Conservation (phyloP, 768 basidiomycete species). For the Hygrophoropsis aurantiaca region DNA sequence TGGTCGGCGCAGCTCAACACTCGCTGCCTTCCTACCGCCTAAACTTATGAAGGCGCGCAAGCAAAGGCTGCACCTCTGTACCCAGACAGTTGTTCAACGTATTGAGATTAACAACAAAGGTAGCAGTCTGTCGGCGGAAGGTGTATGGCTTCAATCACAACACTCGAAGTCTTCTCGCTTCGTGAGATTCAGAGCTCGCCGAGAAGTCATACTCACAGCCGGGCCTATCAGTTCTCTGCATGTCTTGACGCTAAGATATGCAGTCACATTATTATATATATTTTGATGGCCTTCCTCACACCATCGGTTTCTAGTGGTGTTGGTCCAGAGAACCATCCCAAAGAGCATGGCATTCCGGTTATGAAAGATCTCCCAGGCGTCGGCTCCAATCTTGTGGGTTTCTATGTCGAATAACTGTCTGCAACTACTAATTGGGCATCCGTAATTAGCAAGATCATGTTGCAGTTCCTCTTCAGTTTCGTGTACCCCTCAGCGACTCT, state of each 20-base stretch:
- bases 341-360: conserved; percentile 22
- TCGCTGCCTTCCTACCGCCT: conserved; percentile 12
- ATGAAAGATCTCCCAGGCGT: conserved; percentile 33
- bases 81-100: conserved; percentile 5
- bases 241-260: conserved; percentile 37
- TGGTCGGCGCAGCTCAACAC: conserved; percentile 12
- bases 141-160: no score
- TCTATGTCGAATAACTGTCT: no score
- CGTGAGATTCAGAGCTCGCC: conserved; percentile 6
- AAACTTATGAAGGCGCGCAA: conserved; percentile 2
- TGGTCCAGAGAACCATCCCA: conserved; percentile 39
- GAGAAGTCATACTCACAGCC: conserved; percentile 32
- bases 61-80: conserved; percentile 13
- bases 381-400: conserved; percentile 30
- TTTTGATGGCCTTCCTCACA: not conserved
- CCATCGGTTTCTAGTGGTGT: conserved; percentile 33
- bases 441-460: conserved; percentile 45
- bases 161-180: no score
- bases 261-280: not conserved
- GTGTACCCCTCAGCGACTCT: conserved; percentile 31
- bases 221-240: conserved; percentile 44
- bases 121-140: no score
- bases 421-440: no score
- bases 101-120: not conserved
- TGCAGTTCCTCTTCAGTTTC: conserved; percentile 32